A percentile compares a stretch with the other conserved stretches of the same genome.
phyloP scores from a whole-genome alignment of 2,329 filamentous ascomycete species.

The Penicillium sp. region DNA sequence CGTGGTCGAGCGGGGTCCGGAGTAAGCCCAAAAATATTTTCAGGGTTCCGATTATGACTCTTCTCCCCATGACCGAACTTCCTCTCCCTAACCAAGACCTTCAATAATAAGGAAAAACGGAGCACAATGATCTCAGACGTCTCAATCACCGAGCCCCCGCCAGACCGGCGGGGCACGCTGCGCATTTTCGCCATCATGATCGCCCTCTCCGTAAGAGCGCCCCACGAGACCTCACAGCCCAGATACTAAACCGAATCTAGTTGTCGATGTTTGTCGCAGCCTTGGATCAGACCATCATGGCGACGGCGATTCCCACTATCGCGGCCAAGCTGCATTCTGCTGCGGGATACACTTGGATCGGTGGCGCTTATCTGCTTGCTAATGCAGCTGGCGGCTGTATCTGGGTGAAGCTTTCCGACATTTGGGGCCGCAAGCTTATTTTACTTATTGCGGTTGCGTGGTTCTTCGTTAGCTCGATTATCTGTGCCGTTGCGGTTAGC shows the following conservation, averaged over 20 bases:
- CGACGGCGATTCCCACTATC: conserved; percentile 62
- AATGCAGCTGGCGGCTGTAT: conserved; percentile 65
- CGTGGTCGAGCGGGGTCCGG: conserved; percentile 1
- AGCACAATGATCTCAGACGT: conserved; percentile 13
- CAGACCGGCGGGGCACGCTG: conserved; percentile 19
- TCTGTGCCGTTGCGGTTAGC: conserved; percentile 49
- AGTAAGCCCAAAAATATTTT: conserved; percentile 4
- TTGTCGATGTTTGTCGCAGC: conserved; percentile 36
- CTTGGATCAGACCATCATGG: conserved; percentile 55
- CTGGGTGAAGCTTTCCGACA: conserved; percentile 65
- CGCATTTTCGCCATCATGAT: conserved; percentile 27
- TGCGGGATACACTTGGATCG: conserved; percentile 75
- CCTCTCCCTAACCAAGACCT: not conserved
- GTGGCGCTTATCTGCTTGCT: conserved; percentile 68
- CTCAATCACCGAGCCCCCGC: conserved; percentile 14
- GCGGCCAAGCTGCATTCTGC: conserved; percentile 62
- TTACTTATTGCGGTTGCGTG: conserved; percentile 49
- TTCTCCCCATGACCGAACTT: not conserved
- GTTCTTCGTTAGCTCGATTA: conserved; percentile 51
- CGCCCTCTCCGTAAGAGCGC: conserved; percentile 25
- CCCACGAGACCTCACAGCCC: not conserved
- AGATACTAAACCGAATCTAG: conserved; percentile 8
- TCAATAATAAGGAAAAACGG: not conserved
- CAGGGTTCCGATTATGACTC: not conserved
- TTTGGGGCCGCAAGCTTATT: conserved; percentile 58